Percentiles rank a stretch among this genome's conserved stretches.
These are phyloP conservation scores for Gigaspora rosea DNA, from an alignment of 192 early-diverging fungal species.

Conservation along the genomic window DNA sequence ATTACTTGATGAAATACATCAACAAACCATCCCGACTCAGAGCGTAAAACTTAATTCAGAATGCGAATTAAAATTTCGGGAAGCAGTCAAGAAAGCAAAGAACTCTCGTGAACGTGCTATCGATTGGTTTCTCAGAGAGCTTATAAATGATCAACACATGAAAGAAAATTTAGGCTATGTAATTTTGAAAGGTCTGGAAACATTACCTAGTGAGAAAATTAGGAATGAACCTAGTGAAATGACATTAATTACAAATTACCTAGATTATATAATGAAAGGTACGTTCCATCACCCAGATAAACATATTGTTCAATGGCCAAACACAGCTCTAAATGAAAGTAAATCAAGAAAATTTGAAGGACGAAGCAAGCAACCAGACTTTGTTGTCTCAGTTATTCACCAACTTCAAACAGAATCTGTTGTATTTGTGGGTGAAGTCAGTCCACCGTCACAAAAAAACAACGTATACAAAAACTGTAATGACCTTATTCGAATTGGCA, in stretches of 20 bases:
- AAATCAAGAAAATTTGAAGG: conserved; percentile 25
- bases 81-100: conserved; percentile 16
- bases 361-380: conserved; percentile 23
- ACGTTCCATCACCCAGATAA: conserved; percentile 12
- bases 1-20: conserved; percentile 18
- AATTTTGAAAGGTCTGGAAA: neutral
- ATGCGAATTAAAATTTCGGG: conserved; percentile 18
- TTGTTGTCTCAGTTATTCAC: conserved; percentile 4
- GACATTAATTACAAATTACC: conserved; percentile 18
- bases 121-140: neutral
- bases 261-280: conserved; percentile 21
- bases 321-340: conserved; percentile 24
- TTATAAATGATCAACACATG: neutral
- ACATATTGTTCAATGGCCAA: conserved; percentile 26
- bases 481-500: conserved; percentile 21
- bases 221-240: conserved; percentile 29
- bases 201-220: conserved; percentile 18
- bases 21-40: neutral
- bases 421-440: conserved; percentile 31
- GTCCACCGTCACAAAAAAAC: conserved; percentile 18
- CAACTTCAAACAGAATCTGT: conserved; percentile 10
- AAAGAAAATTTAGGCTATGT: neutral
- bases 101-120: neutral
- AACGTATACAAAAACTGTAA: conserved; percentile 28
- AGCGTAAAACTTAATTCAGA: conserved; percentile 2